phyloP scores from a whole-genome alignment of 352 stramenopile species.

The Phytophthora citrophthora region DNA sequence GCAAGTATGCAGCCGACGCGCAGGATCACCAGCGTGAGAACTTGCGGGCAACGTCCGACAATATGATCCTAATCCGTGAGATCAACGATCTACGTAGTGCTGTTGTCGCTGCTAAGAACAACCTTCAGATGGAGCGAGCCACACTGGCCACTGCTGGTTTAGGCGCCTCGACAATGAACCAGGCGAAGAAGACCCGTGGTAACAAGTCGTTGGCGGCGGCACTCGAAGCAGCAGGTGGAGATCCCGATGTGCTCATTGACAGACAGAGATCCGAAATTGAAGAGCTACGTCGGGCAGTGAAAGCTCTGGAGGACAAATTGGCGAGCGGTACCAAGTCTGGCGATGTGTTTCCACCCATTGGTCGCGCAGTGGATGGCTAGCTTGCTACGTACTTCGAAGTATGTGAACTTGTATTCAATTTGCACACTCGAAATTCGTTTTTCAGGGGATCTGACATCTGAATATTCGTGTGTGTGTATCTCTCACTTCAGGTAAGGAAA shows the following conservation, averaged over 20 bases:
- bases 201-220: slow-evolving; percentile 23
- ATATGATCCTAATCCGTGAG: slow-evolving; percentile 92
- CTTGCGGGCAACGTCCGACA: slow-evolving; percentile 78
- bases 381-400: not conserved
- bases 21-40: slow-evolving; percentile 70
- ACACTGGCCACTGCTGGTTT: slow-evolving; percentile 36
- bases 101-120: slow-evolving; percentile 77
- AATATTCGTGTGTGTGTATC: no score
- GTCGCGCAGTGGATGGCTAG: slow-evolving; percentile 42
- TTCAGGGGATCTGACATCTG: not conserved
- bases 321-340: slow-evolving; percentile 15
- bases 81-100: slow-evolving; percentile 92
- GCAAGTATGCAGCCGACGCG: slow-evolving; percentile 83
- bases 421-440: not conserved
- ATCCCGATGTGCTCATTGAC: slow-evolving; percentile 63
- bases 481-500: no score
- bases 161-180: slow-evolving; percentile 27
- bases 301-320: slow-evolving; percentile 78
- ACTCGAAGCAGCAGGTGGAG: slow-evolving; percentile 36
- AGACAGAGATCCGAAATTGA: slow-evolving; percentile 73
- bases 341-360: slow-evolving; percentile 43
- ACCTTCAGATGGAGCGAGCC: slow-evolving; percentile 80
- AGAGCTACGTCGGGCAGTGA: slow-evolving; percentile 78
- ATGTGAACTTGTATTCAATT: not conserved
- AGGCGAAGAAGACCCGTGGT: slow-evolving; percentile 25